These are phyloP conservation scores for Incumbomyces delicatus DNA, from an alignment of 2,329 filamentous ascomycete species.

Conservation along the genomic window DNA sequence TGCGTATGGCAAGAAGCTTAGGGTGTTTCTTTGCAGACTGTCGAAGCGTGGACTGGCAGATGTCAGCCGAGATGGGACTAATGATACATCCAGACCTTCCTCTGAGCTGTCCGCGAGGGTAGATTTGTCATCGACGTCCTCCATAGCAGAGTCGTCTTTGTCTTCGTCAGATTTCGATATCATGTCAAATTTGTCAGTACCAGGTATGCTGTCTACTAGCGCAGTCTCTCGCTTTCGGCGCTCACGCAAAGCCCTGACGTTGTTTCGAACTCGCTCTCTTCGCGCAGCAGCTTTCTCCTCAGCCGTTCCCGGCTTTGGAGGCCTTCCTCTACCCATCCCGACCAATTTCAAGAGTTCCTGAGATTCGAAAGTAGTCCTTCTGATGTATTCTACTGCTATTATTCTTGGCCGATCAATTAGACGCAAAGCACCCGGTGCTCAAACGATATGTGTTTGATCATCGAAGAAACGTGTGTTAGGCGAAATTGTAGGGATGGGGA, in stretches of 20 bases:
- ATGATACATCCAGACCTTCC: too few relatives aligned
- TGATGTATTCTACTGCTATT: too few relatives aligned
- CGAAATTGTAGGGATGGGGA: too few relatives aligned
- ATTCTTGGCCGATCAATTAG: too few relatives aligned
- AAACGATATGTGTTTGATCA: too few relatives aligned
- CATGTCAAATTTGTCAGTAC: background rate
- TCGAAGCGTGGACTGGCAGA: too few relatives aligned
- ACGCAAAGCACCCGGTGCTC: too few relatives aligned
- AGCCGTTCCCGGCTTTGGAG: constrained; percentile 6
- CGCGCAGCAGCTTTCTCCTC: constrained; percentile 11
- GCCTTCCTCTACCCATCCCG: constrained; percentile 3
- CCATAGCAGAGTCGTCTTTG: background rate
- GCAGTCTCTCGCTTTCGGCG: constrained; percentile 1
- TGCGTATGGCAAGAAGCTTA: background rate
- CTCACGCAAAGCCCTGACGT: constrained; percentile 10
- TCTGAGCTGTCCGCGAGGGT: too few relatives aligned
- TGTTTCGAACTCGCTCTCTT: constrained; percentile 10
- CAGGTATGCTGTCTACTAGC: background rate
- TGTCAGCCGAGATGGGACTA: too few relatives aligned
- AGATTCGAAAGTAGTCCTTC: background rate
- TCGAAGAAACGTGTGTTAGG: too few relatives aligned
- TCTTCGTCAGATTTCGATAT: background rate
- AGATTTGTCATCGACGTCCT: too few relatives aligned
- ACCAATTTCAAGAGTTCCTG: background rate
- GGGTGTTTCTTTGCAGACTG: too few relatives aligned